Evolutionary conservation across 163 green algal species (phyloP).

Genomic region (Volvox carteri): DNA sequence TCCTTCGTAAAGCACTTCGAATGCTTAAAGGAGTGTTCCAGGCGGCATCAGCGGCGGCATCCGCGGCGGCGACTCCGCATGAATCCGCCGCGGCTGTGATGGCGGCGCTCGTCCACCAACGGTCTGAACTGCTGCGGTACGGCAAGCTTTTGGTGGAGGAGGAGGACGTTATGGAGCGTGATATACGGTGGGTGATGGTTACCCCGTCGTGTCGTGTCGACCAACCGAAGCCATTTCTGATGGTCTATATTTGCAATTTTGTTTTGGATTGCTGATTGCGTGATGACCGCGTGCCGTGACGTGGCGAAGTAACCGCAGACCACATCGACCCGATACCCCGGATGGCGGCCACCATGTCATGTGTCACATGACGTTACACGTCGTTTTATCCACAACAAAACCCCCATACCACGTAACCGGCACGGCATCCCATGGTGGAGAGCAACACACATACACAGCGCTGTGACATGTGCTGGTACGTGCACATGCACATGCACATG

Average conservation of each 20-base stretch:
- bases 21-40: too few relatives aligned
- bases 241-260: not conserved
- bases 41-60: too few relatives aligned
- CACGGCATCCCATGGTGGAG: too few relatives aligned
- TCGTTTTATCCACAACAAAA: too few relatives aligned
- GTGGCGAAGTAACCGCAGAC: not conserved
- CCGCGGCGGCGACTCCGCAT: too few relatives aligned
- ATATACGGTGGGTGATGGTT: slow-evolving; percentile 19
- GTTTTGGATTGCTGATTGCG: not conserved
- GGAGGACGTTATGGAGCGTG: slow-evolving; percentile 42
- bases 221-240: not conserved
- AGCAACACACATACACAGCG: too few relatives aligned
- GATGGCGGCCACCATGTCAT: not conserved
- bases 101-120: not conserved
- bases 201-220: not conserved
- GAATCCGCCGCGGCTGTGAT: not conserved
- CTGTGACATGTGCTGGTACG: too few relatives aligned
- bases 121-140: slow-evolving; percentile 23
- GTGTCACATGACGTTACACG: not conserved
- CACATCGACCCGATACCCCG: too few relatives aligned
- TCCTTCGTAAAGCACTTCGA: too few relatives aligned
- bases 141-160: slow-evolving; percentile 19
- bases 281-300: not conserved
- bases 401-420: too few relatives aligned
- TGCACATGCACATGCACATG: too few relatives aligned